Evolutionary conservation across 805 yeast species (phyloP).

Genomic region (Yarrowia sp.): DNA sequence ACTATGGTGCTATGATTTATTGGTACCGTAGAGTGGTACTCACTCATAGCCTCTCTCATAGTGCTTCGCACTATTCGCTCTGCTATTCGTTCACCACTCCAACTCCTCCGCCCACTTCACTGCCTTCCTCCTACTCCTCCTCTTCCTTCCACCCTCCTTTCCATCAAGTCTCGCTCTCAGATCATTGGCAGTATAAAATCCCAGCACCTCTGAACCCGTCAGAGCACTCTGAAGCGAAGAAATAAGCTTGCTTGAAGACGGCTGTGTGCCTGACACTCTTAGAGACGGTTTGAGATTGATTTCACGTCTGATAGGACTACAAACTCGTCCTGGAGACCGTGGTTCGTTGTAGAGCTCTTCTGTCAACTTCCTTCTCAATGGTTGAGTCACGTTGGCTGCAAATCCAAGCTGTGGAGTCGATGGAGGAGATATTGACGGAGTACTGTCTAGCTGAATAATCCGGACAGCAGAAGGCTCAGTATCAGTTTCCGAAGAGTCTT

Average conservation of each 20-base stretch:
- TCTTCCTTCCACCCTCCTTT: not conserved
- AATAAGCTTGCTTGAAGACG: not conserved
- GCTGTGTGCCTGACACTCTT: not conserved
- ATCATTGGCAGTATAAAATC: conserved; percentile 3
- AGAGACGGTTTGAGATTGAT: not conserved
- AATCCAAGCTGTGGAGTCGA: not conserved
- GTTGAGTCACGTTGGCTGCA: conserved; percentile 3
- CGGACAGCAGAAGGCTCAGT: too few species aligned
- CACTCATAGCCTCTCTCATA: too few species aligned
- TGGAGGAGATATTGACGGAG: not conserved
- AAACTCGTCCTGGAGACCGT: not conserved
- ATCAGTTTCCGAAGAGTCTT: not conserved
- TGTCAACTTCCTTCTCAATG: not conserved
- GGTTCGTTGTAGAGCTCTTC: not conserved
- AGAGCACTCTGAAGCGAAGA: not conserved
- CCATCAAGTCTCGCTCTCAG: not conserved
- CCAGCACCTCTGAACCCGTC: not conserved
- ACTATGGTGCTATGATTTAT: too few species aligned
- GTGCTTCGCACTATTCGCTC: not conserved
- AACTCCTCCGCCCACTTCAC: conserved; percentile 13
- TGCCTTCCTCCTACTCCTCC: not conserved
- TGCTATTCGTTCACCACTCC: not conserved
- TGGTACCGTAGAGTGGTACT: too few species aligned
- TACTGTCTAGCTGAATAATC: too few species aligned
- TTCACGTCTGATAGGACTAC: not conserved